Evolutionary conservation across 495 filamentous ascomycete species (phyloP).

Genomic region (Aspergillus saccharolyticus): DNA sequence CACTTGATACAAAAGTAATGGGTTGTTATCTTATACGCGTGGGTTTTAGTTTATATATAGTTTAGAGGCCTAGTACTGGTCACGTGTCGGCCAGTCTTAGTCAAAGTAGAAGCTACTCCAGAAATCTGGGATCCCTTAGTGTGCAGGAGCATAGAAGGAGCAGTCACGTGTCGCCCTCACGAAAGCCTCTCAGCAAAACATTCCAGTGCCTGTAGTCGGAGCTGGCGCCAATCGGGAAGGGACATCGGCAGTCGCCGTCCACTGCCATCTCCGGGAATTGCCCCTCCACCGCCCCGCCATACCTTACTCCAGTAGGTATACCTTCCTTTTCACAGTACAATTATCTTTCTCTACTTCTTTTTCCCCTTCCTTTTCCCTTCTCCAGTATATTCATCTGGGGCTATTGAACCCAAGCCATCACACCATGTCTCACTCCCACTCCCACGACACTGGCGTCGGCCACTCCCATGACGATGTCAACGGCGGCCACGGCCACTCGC

Average conservation of each 20-base stretch:
- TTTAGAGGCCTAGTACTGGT: no score
- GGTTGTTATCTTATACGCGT: no score
- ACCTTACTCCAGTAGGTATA: neutral
- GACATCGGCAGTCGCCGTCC: neutral
- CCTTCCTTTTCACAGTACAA: no score
- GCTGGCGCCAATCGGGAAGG: neutral
- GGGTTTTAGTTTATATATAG: no score
- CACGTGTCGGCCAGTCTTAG: no score
- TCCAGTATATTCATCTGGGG: neutral
- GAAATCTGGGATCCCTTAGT: no score
- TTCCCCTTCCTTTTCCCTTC: neutral
- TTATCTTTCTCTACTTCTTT: neutral
- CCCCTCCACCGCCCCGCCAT: slow-evolving; percentile 2
- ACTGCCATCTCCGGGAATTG: neutral
- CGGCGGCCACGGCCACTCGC: slow-evolving; percentile 86
- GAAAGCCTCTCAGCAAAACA: no score
- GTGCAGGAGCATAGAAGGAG: no score
- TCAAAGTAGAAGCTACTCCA: no score
- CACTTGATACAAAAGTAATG: no score
- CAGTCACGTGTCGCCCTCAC: no score
- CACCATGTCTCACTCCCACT: slow-evolving; percentile 50
- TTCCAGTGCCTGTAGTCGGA: no score
- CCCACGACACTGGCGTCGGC: slow-evolving; percentile 45
- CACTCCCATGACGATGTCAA: slow-evolving; percentile 59
- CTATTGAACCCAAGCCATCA: neutral